Evolutionary conservation across 2,329 filamentous ascomycete genomes (phyloP).

Genomic region (Venturia asperata): DNA sequence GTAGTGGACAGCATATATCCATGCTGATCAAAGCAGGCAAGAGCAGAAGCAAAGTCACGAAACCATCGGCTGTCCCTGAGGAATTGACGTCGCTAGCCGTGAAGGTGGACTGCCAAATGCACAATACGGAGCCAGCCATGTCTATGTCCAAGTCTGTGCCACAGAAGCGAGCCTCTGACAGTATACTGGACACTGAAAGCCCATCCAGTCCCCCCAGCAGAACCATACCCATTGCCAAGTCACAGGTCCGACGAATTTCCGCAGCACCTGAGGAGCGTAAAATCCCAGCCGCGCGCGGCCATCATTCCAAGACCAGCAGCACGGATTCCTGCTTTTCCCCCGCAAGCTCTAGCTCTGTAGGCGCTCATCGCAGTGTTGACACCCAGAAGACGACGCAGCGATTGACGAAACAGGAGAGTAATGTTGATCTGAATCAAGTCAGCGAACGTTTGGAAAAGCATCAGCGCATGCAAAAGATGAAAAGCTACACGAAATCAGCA

Average conservation of each 20-base stretch:
- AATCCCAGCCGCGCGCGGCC: background rate
- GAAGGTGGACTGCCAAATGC: background rate
- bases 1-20: slow-evolving; percentile 8
- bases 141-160: background rate
- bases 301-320: slow-evolving; percentile 15
- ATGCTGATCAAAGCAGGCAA: slow-evolving; percentile 15
- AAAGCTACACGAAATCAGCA: slow-evolving; percentile 5
- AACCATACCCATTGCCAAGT: slow-evolving; percentile 1
- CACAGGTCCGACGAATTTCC: slow-evolving; percentile 1
- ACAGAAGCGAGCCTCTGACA: background rate
- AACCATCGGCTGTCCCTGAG: background rate
- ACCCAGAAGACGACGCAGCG: background rate
- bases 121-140: background rate
- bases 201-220: slow-evolving; percentile 1
- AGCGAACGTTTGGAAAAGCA: slow-evolving; percentile 3
- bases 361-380: background rate
- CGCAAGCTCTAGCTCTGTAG: background rate
- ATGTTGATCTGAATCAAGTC: slow-evolving; percentile 10
- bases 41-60: background rate
- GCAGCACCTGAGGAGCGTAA: background rate
- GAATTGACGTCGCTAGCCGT: background rate
- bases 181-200: background rate
- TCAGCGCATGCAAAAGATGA: slow-evolving; percentile 6
- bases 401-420: background rate
- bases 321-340: slow-evolving; percentile 18